Evolutionary conservation across 1,284 basidiomycete genomes (phyloP).

Genomic region (Inonotus obliquus): DNA sequence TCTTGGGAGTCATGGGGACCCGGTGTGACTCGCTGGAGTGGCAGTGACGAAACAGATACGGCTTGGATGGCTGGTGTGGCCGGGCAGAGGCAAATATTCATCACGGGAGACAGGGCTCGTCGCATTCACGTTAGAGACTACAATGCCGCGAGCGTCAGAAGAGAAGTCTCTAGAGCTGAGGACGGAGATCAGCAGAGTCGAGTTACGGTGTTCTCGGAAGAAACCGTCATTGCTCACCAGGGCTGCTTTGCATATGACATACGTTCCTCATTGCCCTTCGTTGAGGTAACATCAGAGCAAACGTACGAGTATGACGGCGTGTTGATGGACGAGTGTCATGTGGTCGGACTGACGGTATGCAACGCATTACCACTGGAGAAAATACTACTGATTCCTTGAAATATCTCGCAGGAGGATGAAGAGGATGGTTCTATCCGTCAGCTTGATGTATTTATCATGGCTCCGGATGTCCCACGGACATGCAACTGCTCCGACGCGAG

Average conservation of each 20-base stretch:
- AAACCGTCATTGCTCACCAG: conserved; percentile 12
- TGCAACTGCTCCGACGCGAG: conserved; percentile 3
- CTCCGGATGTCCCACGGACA: conserved; percentile 10
- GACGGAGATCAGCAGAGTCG: background rate
- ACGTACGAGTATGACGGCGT: conserved; percentile 36
- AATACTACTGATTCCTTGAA: background rate
- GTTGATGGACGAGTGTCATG: conserved; percentile 44
- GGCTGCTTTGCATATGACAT: conserved; percentile 21
- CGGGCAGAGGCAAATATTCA: conserved; percentile 40
- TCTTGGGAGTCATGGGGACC: conserved; percentile 44
- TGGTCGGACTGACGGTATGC: conserved; percentile 34
- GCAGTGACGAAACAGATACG: conserved; percentile 31
- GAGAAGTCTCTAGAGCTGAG: background rate
- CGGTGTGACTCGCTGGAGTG: conserved; percentile 39
- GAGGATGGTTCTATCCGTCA: conserved; percentile 15
- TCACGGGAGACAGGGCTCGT: conserved; percentile 17
- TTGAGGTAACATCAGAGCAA: conserved; percentile 28
- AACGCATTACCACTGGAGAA: background rate
- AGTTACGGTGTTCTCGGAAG: conserved; percentile 1
- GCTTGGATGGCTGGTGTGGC: conserved; percentile 48
- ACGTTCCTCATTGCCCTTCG: conserved; percentile 32
- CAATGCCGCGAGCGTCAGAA: conserved; percentile 23
- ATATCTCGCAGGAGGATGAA: conserved; percentile 9
- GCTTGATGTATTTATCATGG: conserved; percentile 16
- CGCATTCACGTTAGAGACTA: conserved; percentile 38